phyloP scores from a whole-genome alignment of 139 green algal species.

The Coccomyxa sp. region DNA sequence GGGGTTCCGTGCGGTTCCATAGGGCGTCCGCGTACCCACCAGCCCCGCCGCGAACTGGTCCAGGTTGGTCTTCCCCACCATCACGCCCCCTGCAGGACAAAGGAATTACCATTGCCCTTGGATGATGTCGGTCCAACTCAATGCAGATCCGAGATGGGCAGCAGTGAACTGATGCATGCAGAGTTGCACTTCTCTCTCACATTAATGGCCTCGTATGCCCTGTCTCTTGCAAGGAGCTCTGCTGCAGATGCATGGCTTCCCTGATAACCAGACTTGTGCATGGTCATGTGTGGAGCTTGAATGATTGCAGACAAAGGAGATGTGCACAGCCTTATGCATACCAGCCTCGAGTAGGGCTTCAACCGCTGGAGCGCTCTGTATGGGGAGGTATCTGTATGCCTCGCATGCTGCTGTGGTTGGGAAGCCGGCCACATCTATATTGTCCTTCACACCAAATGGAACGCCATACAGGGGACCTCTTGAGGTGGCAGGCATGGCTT shows the following conservation, averaged over 20 bases:
- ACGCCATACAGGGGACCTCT: slow-evolving; percentile 58
- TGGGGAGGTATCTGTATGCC: slow-evolving; percentile 51
- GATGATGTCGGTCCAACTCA: no score
- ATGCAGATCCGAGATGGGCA: no score
- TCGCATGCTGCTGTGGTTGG: slow-evolving; percentile 67
- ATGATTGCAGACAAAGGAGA: no score
- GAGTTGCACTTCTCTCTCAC: no score
- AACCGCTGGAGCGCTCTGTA: slow-evolving; percentile 31
- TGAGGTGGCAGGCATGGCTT: slow-evolving; percentile 21
- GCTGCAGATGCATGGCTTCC: no score
- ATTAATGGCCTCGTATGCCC: no score
- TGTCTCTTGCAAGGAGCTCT: no score
- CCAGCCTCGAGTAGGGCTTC: slow-evolving; percentile 50
- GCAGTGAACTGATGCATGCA: no score
- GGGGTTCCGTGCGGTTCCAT: slow-evolving; percentile 47
- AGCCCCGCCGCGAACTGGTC: slow-evolving; percentile 82
- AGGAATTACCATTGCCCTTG: slow-evolving; percentile 2
- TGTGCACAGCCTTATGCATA: background rate
- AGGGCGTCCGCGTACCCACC: slow-evolving; percentile 69
- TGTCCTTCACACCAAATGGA: slow-evolving; percentile 79
- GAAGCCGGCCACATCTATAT: slow-evolving; percentile 68
- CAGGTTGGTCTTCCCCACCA: slow-evolving; percentile 79
- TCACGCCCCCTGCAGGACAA: slow-evolving; percentile 48
- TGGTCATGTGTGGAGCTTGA: no score
- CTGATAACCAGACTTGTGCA: no score